Percentiles rank a stretch among this genome's conserved stretches.
phyloP scores from a whole-genome alignment of 257 asterid genomes.

The Solanum okadae region DNA sequence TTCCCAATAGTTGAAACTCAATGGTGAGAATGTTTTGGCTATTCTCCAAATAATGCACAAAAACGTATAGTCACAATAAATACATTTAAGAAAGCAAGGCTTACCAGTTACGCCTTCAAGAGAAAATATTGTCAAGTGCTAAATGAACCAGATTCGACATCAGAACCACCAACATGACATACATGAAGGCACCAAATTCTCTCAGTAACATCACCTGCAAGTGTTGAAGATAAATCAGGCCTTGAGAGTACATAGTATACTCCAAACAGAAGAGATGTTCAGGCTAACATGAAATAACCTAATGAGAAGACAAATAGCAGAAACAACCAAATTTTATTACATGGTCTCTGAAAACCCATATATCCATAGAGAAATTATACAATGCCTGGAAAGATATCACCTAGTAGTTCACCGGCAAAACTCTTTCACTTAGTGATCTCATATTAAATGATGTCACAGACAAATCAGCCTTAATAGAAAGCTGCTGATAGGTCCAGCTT shows the following conservation, averaged over 20 bases:
- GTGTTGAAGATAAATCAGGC: slow-evolving; percentile 4
- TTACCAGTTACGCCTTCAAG: neutral
- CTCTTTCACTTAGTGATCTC: neutral
- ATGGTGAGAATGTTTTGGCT: neutral
- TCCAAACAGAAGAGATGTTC: neutral
- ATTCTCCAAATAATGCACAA: neutral
- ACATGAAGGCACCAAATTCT: slow-evolving; percentile 80
- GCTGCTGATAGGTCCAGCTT: neutral
- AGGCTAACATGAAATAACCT: neutral
- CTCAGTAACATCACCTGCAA: slow-evolving; percentile 74
- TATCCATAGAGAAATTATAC: neutral
- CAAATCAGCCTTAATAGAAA: neutral
- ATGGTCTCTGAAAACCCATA: neutral
- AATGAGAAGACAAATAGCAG: neutral
- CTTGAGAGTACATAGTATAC: neutral
- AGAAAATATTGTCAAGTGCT: neutral
- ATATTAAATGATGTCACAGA: neutral
- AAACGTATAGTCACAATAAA: neutral
- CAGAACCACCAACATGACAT: slow-evolving; percentile 31
- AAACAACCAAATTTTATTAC: neutral
- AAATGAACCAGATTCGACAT: neutral
- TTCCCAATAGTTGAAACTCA: neutral
- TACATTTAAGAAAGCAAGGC: neutral
- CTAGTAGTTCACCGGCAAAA: neutral
- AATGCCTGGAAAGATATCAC: neutral